These are phyloP conservation scores for Diplogelasinospora grovesii DNA, from an alignment of 495 filamentous ascomycete genomes.

Conservation along the genomic window DNA sequence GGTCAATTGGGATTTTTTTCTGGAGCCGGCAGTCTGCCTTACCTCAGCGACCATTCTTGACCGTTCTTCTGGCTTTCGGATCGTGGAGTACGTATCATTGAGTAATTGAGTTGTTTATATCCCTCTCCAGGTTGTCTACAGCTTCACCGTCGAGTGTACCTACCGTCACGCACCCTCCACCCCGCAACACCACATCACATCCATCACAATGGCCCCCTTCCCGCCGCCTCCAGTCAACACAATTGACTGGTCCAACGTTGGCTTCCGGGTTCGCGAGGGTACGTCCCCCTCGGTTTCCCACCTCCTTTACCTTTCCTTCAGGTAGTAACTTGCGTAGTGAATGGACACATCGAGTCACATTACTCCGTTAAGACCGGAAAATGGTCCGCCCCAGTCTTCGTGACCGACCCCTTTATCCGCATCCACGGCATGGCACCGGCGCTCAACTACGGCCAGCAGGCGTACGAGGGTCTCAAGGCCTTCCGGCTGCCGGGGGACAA, in stretches of 20 bases:
- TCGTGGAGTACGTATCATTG: no score
- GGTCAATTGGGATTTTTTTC: no score
- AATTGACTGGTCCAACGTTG: slow-evolving; percentile 88
- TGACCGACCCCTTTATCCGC: slow-evolving; percentile 67
- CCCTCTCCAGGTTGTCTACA: no score
- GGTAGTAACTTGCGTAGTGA: no score
- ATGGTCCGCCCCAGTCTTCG: slow-evolving; percentile 70
- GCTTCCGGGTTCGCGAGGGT: slow-evolving; percentile 88
- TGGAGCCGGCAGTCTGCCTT: no score
- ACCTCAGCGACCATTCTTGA: no score
- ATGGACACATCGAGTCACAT: slow-evolving; percentile 70
- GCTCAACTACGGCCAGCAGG: slow-evolving; percentile 90
- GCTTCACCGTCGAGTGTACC: no score
- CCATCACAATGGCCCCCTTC: slow-evolving; percentile 46
- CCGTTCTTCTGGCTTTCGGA: no score
- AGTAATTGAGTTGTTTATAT: no score
- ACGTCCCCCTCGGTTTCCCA: slow-evolving; percentile 17
- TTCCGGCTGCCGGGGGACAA: slow-evolving; percentile 63
- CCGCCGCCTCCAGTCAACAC: slow-evolving; percentile 76
- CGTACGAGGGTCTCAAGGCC: slow-evolving; percentile 89
- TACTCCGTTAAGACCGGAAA: slow-evolving; percentile 60
- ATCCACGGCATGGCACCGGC: slow-evolving; percentile 87
- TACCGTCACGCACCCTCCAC: background rate
- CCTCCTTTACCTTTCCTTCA: background rate
- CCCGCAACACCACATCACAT: background rate